Evolutionary conservation across 2,329 filamentous ascomycete species (phyloP).

Genomic region (Didymella arachidicola): DNA sequence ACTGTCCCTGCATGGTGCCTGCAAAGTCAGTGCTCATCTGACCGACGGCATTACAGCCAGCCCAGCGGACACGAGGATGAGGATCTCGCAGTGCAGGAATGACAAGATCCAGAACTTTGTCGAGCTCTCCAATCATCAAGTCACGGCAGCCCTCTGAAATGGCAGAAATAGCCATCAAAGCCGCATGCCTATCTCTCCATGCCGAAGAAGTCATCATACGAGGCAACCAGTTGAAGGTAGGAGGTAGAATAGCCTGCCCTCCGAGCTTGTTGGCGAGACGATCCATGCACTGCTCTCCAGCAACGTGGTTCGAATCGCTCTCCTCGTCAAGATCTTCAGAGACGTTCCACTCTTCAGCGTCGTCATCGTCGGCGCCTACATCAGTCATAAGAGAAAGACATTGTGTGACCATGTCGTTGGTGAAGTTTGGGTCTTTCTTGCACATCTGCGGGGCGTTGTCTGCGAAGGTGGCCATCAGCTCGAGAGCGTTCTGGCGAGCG

Average conservation of each 20-base stretch:
- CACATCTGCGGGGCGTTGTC: conserved; percentile 95
- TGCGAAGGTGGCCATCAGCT: conserved; percentile 97
- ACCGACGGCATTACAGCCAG: conserved; percentile 96
- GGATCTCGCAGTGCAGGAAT: conserved; percentile 87
- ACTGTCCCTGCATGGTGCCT: conserved; percentile 96
- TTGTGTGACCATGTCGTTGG: conserved; percentile 96
- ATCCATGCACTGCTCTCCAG: conserved; percentile 98
- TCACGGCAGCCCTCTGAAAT: conserved; percentile 98
- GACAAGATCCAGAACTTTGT: conserved; percentile 94
- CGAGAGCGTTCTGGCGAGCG: conserved; percentile 90
- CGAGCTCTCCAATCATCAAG: conserved; percentile 92
- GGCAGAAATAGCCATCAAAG: conserved; percentile 97
- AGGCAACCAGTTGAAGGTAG: conserved; percentile 96
- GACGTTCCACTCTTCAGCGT: conserved; percentile 90
- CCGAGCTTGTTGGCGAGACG: conserved; percentile 96
- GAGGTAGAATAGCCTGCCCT: conserved; percentile 87
- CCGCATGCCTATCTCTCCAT: conserved; percentile 95
- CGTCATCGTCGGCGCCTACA: conserved; percentile 91
- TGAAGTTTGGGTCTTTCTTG: conserved; percentile 90
- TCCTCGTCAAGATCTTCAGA: conserved; percentile 97
- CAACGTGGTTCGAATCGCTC: conserved; percentile 96
- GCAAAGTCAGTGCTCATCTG: conserved; percentile 99
- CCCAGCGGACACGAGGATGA: conserved; percentile 94
- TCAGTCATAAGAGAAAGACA: conserved; percentile 98
- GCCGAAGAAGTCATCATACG: conserved; percentile 95